Conservation (phyloP, 805 yeast species). For the Torulaspora indica region DNA sequence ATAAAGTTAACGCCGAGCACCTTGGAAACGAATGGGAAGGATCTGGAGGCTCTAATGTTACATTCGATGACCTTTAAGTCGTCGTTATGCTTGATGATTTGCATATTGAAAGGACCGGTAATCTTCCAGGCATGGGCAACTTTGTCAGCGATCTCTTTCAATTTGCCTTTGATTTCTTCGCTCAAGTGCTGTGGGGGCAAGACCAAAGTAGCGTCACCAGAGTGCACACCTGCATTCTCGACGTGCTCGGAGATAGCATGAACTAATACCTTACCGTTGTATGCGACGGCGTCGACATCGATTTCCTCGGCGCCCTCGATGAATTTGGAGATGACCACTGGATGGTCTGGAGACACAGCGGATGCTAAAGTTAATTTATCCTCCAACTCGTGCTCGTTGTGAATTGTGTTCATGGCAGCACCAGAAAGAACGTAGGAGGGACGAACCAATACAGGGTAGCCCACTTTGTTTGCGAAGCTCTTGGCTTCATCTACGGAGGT, state of each 20-base stretch:
- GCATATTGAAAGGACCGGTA: slow-evolving; percentile 98
- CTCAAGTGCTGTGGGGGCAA: slow-evolving; percentile 85
- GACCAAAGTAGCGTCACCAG: slow-evolving; percentile 96
- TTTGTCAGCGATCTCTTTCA: slow-evolving; percentile 85
- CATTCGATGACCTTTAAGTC: slow-evolving; percentile 94
- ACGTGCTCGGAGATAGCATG: slow-evolving; percentile 98
- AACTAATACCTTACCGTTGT: slow-evolving; percentile 78
- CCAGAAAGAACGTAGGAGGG: slow-evolving; percentile 97
- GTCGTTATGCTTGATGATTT: slow-evolving; percentile 75
- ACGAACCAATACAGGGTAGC: slow-evolving; percentile 93
- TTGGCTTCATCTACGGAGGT: slow-evolving; percentile 83
- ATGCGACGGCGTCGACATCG: slow-evolving; percentile 95
- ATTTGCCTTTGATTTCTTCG: slow-evolving; percentile 59
- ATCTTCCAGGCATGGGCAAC: slow-evolving; percentile 93
- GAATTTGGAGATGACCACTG: slow-evolving; percentile 94
- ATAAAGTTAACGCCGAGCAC: slow-evolving; percentile 93
- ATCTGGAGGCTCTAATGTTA: slow-evolving; percentile 96
- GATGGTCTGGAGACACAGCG: slow-evolving; percentile 91
- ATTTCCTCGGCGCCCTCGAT: slow-evolving; percentile 95
- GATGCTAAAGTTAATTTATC: slow-evolving; percentile 81
- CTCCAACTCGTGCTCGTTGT: slow-evolving; percentile 72
- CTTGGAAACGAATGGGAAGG: slow-evolving; percentile 98
- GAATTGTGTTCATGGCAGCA: slow-evolving; percentile 97
- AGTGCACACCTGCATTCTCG: slow-evolving; percentile 97
- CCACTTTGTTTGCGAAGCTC: slow-evolving; percentile 75